phyloP scores from a whole-genome alignment of 805 yeast species.

The Lachancea cidri region DNA sequence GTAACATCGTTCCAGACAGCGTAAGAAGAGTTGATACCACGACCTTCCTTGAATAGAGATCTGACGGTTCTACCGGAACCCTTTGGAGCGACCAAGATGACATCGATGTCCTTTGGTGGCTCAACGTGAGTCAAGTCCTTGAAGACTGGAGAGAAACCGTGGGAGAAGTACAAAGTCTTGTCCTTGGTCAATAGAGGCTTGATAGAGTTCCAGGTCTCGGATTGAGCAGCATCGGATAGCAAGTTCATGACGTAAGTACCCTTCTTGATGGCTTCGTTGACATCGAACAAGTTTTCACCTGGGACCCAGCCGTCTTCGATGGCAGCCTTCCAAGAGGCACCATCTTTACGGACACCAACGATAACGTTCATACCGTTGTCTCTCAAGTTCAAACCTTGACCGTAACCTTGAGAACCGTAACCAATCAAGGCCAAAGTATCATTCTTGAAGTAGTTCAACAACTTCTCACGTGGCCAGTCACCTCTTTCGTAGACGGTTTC shows the following conservation, averaged over 20 bases:
- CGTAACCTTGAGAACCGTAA: slow-evolving; percentile 99
- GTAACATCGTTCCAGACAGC: slow-evolving; percentile 99
- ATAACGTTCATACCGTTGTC: slow-evolving; percentile 98
- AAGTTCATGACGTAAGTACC: slow-evolving; percentile 97
- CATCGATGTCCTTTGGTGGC: slow-evolving; percentile 92
- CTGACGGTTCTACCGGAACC: slow-evolving; percentile 99
- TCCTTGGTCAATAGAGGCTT: slow-evolving; percentile 93
- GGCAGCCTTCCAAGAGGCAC: slow-evolving; percentile 99
- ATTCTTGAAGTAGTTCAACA: slow-evolving; percentile 93
- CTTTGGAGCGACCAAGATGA: slow-evolving; percentile 98
- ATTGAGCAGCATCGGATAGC: slow-evolving; percentile 98
- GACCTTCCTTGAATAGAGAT: slow-evolving; percentile 98
- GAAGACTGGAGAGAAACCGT: slow-evolving; percentile 99
- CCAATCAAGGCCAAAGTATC: slow-evolving; percentile 97
- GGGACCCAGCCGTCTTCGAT: slow-evolving; percentile 99
- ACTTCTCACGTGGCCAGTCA: slow-evolving; percentile 99
- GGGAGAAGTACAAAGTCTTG: slow-evolving; percentile 97
- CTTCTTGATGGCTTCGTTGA: slow-evolving; percentile 82
- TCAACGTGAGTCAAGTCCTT: slow-evolving; percentile 94
- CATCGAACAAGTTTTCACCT: slow-evolving; percentile 95
- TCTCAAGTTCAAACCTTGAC: slow-evolving; percentile 98
- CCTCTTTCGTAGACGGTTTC: slow-evolving; percentile 97
- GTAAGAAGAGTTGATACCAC: slow-evolving; percentile 99
- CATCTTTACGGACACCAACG: slow-evolving; percentile 96
- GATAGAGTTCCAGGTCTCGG: slow-evolving; percentile 90